phyloP scores from a whole-genome alignment of 257 asterid genomes.

The Capsicum baccatum region DNA sequence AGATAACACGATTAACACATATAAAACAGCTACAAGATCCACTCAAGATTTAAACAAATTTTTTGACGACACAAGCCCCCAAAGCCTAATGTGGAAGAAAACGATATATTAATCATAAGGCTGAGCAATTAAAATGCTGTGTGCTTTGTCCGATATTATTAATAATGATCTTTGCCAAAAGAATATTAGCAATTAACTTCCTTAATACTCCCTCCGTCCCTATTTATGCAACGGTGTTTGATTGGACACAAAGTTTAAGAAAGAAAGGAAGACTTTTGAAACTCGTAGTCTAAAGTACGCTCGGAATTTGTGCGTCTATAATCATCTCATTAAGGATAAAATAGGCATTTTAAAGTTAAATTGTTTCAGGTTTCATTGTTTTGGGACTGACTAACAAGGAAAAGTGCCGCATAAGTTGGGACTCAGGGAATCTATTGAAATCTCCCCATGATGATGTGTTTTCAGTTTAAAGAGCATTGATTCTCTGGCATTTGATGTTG shows the following conservation, averaged over 20 bases:
- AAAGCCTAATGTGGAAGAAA: not conserved
- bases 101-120: not conserved
- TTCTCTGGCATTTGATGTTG: not conserved
- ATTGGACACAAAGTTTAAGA: not conserved
- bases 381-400: slow-evolving; percentile 1
- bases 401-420: not conserved
- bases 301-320: not conserved
- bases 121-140: not conserved
- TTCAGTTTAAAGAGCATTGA: not conserved
- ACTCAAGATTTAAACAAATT: not conserved
- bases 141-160: not conserved
- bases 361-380: not conserved
- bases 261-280: not conserved
- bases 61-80: not conserved
- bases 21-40: slow-evolving; percentile 4
- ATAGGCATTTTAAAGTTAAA: not conserved
- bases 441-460: not conserved
- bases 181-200: not conserved
- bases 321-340: not conserved
- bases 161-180: not conserved
- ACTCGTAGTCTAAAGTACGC: not conserved
- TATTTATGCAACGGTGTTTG: too few relatives aligned
- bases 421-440: not conserved
- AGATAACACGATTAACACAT: not conserved
- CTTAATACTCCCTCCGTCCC: not conserved